Base-by-base conservation (phyloP, 1,284 basidiomycete species). In the Pholiota adiposa region DNA sequence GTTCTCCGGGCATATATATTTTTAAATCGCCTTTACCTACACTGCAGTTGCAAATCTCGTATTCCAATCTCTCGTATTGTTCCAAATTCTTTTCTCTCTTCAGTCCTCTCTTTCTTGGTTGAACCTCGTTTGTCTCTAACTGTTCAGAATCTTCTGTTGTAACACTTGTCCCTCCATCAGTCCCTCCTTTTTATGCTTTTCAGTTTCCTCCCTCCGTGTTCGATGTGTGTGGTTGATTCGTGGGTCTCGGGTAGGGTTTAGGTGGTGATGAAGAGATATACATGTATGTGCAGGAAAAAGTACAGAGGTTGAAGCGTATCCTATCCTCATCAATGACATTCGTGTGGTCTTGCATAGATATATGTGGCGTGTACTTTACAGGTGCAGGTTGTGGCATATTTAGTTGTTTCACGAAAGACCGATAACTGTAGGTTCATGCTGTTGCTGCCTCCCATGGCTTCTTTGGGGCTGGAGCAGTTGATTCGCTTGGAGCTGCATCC, bases 401-500 rank as follows among this genome's bases (percentile, higher is more conserved):
- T n/a, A n/a, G n/a, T n/a, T n/a, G n/a, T n/a, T n/a, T n/a, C n/a
- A n/a, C n/a, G n/a, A n/a, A n/a, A n/a, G n/a, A n/a, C n/a, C n/a
- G n/a, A n/a, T n/a, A n/a, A 31, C 11, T 31, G 29, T 31, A 31
- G 11, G 29, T 29, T n/a, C 46, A 41, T 40, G 23, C 25, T 2
- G 6, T 40, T 25, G 38, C 54, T 44, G 14, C 41, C 58, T 90
- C 87, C 87, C 87, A 89, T 31, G 88, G 87, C 63, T 89, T 90
- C 75, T 76, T 85, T 59, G 81, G 78, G 19, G 74, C 62, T 5
- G 73, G 67, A 0, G 79, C 73, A 23, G 63, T 80, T 2, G 87
- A 87, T 65, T 79, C 70, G 62, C 87, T 89, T 1, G 86, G 84
- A 53, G 77, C 61, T 31, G 75, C 79, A 11, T 80, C 77, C 86